Evolutionary conservation across 2,329 filamentous ascomycete species (phyloP), one percentile per base, ranked within the genome.

Genomic region (Colletotrichum gigasporum): DNA sequence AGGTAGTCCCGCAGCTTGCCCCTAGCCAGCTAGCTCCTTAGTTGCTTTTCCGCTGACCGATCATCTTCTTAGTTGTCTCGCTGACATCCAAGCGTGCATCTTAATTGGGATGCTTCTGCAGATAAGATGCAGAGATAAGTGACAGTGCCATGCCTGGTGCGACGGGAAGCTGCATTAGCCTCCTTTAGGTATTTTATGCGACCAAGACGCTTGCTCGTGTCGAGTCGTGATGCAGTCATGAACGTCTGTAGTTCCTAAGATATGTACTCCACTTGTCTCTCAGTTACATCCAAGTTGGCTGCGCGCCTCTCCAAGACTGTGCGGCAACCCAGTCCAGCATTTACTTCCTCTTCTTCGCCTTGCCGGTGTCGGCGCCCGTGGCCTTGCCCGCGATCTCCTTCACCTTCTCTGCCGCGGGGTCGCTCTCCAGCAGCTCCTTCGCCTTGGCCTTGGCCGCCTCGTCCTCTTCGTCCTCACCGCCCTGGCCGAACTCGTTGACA

Each of bases 401-500:
- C 20, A 66, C 63, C 63, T 68, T 67, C 47, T 71, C 79, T 6
- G 75, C 76, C 2, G 74, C 70, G 70, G 78, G 76, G 35, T 78
- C 77, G 5, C 70, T 70, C 63, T 79, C 76, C 12, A 71, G 73
- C 18, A 69, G 68, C 37, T 72, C 68, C 57, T 75, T 73, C 10
- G 68, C 68, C 66, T 77, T 73, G 57, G 79, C 73, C 69, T 78
- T 75, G 20, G 28, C 39, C n/a, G 75, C 75, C 71, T 85, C 84
- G 47, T 84, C 84, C 34, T 88, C 86, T 20, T 94, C 92, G 24
- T 93, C 91, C n/a, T 96, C 95, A n/a, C 96, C 96, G 34, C 95
- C 96, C 83, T 98, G 96, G 8, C 96, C 96, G 75, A 98, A 99
- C 79, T 99, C 96, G 77, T 99, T 99, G 74, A 99, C 91, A 67